Evolutionary conservation across 345 rosid species (phyloP).

Genomic region (Sapria himalayana): DNA sequence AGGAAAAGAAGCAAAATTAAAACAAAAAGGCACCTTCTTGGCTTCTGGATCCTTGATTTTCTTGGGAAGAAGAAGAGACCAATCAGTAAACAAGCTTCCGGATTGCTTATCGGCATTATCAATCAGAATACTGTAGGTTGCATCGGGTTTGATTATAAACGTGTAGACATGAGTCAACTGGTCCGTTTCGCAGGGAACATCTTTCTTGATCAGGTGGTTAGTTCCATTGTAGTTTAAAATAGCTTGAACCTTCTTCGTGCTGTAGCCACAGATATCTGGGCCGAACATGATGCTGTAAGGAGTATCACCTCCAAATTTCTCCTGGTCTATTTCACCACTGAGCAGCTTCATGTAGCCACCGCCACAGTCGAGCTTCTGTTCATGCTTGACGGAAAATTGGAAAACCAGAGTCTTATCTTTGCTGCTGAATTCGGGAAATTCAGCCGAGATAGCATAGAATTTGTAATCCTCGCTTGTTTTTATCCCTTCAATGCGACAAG

Average conservation of each 20-base stretch:
- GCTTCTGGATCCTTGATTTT: constrained; percentile 84
- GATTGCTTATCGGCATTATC: constrained; percentile 88
- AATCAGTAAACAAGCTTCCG: constrained; percentile 77
- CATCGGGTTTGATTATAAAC: constrained; percentile 76
- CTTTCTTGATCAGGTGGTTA: constrained; percentile 91
- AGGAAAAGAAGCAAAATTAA: not conserved
- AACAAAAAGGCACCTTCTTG: constrained; percentile 32
- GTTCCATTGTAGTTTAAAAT: constrained; percentile 63
- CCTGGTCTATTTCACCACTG: constrained; percentile 75
- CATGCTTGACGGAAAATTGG: constrained; percentile 96
- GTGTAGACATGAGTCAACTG: constrained; percentile 92
- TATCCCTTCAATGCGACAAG: constrained; percentile 38
- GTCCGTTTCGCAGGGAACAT: constrained; percentile 96
- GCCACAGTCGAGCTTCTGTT: constrained; percentile 99
- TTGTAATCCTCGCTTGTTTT: constrained; percentile 95
- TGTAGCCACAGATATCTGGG: constrained; percentile 92
- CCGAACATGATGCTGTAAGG: constrained; percentile 99
- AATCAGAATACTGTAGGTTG: constrained; percentile 72
- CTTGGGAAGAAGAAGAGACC: constrained; percentile 91
- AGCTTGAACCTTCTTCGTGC: constrained; percentile 98
- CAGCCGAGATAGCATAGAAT: constrained; percentile 93
- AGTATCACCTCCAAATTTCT: constrained; percentile 92
- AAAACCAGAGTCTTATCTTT: constrained; percentile 80
- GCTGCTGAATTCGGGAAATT: constrained; percentile 80
- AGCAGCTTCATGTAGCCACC: constrained; percentile 99